Conservation (phyloP, 1,284 basidiomycete species). For the Marasmius fiardii region DNA sequence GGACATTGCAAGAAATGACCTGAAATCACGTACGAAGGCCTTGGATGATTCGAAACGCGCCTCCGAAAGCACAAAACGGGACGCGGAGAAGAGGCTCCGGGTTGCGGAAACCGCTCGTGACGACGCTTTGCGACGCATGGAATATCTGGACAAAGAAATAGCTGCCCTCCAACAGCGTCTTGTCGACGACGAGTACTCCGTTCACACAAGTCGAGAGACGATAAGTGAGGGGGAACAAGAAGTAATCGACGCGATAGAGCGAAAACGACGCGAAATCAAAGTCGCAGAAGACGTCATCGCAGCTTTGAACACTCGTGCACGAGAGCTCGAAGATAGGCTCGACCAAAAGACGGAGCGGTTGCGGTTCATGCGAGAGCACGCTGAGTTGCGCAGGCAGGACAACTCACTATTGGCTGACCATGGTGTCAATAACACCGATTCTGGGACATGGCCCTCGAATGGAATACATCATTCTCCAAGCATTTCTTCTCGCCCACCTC, state of each 20-base stretch:
- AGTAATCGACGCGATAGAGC: conserved; percentile 51
- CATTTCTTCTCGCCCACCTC: background rate
- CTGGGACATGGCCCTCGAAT: conserved; percentile 9
- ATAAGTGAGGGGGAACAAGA: conserved; percentile 44
- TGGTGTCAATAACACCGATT: background rate
- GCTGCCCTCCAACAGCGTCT: conserved; percentile 51
- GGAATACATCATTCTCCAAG: background rate
- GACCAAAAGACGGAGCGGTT: conserved; percentile 52
- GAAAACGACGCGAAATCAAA: conserved; percentile 63
- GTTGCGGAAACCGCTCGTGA: conserved; percentile 64
- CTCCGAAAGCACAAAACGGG: conserved; percentile 76
- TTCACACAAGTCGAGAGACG: conserved; percentile 42
- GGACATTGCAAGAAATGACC: conserved; percentile 73
- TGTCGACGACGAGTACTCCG: conserved; percentile 47
- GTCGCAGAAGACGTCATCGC: conserved; percentile 67
- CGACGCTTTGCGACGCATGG: conserved; percentile 61
- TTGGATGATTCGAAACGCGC: conserved; percentile 86
- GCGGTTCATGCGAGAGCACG: conserved; percentile 45
- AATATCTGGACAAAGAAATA: conserved; percentile 70
- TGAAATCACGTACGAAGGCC: conserved; percentile 77
- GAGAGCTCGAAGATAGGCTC: conserved; percentile 58
- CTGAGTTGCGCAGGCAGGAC: conserved; percentile 44
- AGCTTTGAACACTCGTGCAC: conserved; percentile 49
- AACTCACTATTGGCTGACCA: conserved; percentile 12
- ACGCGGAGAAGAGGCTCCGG: conserved; percentile 86